A percentile compares a stretch with the other conserved stretches of the same genome.
Conservation (phyloP, 2,329 filamentous ascomycete genomes). For the Aurifilum marmelostoma region DNA sequence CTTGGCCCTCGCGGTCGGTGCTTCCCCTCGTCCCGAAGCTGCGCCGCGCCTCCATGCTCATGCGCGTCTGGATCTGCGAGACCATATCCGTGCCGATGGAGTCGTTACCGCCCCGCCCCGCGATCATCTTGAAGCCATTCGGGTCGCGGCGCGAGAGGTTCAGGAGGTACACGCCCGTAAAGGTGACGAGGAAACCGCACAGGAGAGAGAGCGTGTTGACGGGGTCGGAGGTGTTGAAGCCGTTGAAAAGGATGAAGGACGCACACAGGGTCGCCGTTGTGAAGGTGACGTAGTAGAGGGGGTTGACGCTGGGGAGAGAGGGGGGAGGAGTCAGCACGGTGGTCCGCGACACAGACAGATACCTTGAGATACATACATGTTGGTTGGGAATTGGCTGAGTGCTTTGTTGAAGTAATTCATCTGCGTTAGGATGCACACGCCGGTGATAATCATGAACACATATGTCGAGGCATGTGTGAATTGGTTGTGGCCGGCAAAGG, state of each 20-base stretch:
- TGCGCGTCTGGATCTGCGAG: constrained; percentile 83
- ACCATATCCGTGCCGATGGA: constrained; percentile 90
- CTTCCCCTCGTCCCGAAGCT: constrained; percentile 68
- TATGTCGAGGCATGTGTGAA: constrained; percentile 95
- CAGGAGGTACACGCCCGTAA: constrained; percentile 91
- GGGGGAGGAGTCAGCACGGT: constrained; percentile 34
- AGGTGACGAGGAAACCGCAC: constrained; percentile 92
- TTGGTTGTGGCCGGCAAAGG: constrained; percentile 90
- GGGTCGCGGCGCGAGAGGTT: constrained; percentile 95
- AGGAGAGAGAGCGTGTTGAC: constrained; percentile 92
- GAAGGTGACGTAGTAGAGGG: constrained; percentile 96
- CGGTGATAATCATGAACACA: constrained; percentile 91
- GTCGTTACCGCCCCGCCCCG: constrained; percentile 66
- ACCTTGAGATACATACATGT: constrained; percentile 70
- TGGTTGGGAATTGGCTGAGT: constrained; percentile 92
- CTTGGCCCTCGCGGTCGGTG: constrained; percentile 68
- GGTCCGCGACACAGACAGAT: constrained; percentile 11
- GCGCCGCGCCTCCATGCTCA: constrained; percentile 88
- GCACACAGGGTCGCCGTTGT: constrained; percentile 92
- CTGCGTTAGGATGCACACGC: constrained; percentile 93
- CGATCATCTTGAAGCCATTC: constrained; percentile 70
- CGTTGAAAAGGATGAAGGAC: constrained; percentile 93
- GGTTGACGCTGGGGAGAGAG: constrained; percentile 71
- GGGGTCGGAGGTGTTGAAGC: constrained; percentile 91
- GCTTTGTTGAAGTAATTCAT: constrained; percentile 99